Evolutionary conservation across 139 green algal species (phyloP), one percentile per base, ranked within the genome.

Genomic region (Chara braunii): DNA sequence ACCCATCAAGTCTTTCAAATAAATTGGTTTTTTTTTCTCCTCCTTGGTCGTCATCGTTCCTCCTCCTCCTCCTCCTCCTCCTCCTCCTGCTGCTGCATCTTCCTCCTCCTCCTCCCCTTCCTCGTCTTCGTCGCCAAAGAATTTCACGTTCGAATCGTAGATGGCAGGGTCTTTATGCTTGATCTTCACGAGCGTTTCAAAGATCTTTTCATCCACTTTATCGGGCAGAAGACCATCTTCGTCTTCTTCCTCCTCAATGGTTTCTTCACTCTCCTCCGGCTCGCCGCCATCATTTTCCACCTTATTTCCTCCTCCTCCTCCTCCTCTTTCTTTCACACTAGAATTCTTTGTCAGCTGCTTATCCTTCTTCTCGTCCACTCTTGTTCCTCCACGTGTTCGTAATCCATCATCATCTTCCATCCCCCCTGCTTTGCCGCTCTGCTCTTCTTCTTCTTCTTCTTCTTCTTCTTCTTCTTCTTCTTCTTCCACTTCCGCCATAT

Each of bases 1-100:
- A 3, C 85, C 86, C 12, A 90, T 44, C 1, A 94, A 69, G 43
- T 94, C 85, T 60, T 90, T 91, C 29, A 95, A 70, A 44, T 80
- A 87, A 76, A 91, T 51, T 6, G 82, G 80, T 71, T 84, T 83
- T 2, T 72, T 64, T 64, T 80, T 84, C 8, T 11, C 32, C 9
- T 60, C 53, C 44, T 74, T 62, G 70, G 18, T 53, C 6, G 11
- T 52, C 28, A 7, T 7, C 7, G 6, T 52, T 9, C 9, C 53
- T 52, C 18, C n/a, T 36, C 28, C 52, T 8, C 11, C 50, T 26
- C 50, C 8, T 2, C 51, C 26, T 28, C 36, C 9, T 5, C 9
- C 44, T 44, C 44, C 43, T 2, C 18, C 26, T 37, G 4, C 34
- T 43, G 8, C 7, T 29, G 6, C 18, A 37, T 33, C 8, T 55